Conservation (phyloP, 441 rosid species). For the Flueggea neowawraea region DNA sequence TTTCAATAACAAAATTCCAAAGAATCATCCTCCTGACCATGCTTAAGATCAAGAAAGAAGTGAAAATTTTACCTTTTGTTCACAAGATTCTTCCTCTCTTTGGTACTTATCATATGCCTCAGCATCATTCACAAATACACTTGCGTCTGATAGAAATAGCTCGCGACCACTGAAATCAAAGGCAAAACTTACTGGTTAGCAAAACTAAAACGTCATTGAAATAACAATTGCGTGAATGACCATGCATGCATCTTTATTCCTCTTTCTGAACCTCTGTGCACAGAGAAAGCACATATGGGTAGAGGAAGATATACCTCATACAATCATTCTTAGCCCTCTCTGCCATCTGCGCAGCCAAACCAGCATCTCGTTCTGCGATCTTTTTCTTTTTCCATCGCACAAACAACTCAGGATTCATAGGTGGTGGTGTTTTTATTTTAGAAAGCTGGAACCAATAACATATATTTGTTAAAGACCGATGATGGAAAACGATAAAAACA, state of each 20-base stretch:
- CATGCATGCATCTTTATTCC: neutral
- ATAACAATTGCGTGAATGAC: too few relatives aligned
- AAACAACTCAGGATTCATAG: constrained; percentile 86
- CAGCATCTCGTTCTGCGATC: constrained; percentile 74
- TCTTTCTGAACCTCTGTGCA: too few relatives aligned
- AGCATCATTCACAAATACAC: constrained; percentile 93
- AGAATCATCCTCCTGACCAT: neutral
- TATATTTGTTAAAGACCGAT: neutral
- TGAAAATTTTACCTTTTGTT: constrained; percentile 45
- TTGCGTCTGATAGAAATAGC: constrained; percentile 83
- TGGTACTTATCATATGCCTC: constrained; percentile 78
- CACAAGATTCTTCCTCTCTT: constrained; percentile 66
- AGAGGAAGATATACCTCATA: constrained; percentile 60
- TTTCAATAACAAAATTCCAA: too few relatives aligned
- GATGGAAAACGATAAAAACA: constrained; percentile 7
- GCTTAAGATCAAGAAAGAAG: neutral
- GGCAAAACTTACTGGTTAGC: constrained; percentile 7
- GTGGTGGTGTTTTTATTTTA: constrained; percentile 62
- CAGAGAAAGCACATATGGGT: neutral
- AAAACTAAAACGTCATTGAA: too few relatives aligned
- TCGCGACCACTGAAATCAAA: constrained; percentile 79
- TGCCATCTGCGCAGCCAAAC: constrained; percentile 81
- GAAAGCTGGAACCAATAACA: constrained; percentile 53
- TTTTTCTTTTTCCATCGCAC: constrained; percentile 93
- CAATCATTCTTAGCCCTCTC: constrained; percentile 98